A percentile compares a stretch with the other conserved stretches of the same genome.
phyloP scores from a whole-genome alignment of 257 asterid genomes.

The Fraxinus cuspidata region DNA sequence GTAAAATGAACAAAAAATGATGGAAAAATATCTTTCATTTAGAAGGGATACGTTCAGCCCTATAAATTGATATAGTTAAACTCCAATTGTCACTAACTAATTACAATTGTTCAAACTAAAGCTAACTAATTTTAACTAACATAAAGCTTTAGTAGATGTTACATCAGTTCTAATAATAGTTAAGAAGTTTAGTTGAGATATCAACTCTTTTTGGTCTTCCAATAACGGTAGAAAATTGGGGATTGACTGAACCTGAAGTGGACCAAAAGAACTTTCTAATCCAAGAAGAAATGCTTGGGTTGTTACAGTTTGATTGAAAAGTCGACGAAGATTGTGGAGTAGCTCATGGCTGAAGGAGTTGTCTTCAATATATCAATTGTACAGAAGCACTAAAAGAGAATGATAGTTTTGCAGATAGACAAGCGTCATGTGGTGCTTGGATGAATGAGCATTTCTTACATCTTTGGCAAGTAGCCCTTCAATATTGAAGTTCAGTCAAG shows the following conservation, averaged over 20 bases:
- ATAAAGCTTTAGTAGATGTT: too few relatives aligned
- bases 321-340: constrained; percentile 57
- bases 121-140: too few relatives aligned
- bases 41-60: too few relatives aligned
- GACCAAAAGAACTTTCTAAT: constrained; percentile 44
- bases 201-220: constrained; percentile 31
- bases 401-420: too few relatives aligned
- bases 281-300: constrained; percentile 52
- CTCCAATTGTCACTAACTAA: too few relatives aligned
- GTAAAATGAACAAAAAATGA: too few relatives aligned
- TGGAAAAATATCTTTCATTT: too few relatives aligned
- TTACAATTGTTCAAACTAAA: too few relatives aligned
- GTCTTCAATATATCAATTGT: constrained; percentile 15
- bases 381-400: constrained; percentile 13
- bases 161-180: too few relatives aligned
- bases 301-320: constrained; percentile 50
- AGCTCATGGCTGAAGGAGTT: constrained; percentile 61
- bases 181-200: constrained; percentile 37
- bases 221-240: constrained; percentile 37
- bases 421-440: background rate
- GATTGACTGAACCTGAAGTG: constrained; percentile 49
- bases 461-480: constrained; percentile 77
- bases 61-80: too few relatives aligned
- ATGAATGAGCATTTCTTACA: constrained; percentile 48
- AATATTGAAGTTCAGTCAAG: constrained; percentile 63